Base-by-base conservation (phyloP, 2,329 filamentous ascomycete genomes). In the Dactylonectria estremocensis region DNA sequence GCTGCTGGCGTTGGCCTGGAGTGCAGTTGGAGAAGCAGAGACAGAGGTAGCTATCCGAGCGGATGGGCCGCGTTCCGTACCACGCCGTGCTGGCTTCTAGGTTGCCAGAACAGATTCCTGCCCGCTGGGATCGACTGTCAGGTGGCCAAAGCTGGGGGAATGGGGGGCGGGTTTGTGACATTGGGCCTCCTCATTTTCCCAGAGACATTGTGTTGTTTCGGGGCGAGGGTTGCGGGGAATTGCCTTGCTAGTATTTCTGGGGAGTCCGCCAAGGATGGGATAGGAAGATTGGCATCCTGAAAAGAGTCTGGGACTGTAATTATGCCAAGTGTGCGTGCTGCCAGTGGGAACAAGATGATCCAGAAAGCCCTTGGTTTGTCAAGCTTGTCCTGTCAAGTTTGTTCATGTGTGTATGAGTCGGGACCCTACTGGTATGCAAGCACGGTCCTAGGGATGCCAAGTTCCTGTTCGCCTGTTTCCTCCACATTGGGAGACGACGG, bases 101-200 rank as follows among this genome's bases (percentile, higher is more conserved):
- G 22, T 22, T 6, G 46, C 16, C n/a, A 14, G n/a, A 18, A 22
- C 45, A 46, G 45, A 46, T 20, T 46, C 45, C 18, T 35, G 10
- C 8, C 28, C 35, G 13, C n/a, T 35, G 31, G 10, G 50, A 35
- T 33, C n/a, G n/a, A 22, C 13, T 22, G 45, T 22, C 46, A 33
- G 56, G 37, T 45, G 52, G 33, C 43, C 45, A 52, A 52, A 50
- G 63, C 63, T 56, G 57, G 58, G 52, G 45, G 45, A 61, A 61
- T 46, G 49, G 31, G 13, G 31, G 31, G 48, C 14, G 48, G 24
- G 14, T n/a, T 28, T 31, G 48, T 31, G 48, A 8, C 24, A 50
- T 11, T 14, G 5, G 48, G 28, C 16, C 2, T n/a, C 48, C 24
- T 24, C 48, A 50, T 50, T 14, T 33, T 58, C 24, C 28, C 20